Base-by-base conservation (phyloP, 169 alveolate species). In the Ophryocystis elektroscirrha region DNA sequence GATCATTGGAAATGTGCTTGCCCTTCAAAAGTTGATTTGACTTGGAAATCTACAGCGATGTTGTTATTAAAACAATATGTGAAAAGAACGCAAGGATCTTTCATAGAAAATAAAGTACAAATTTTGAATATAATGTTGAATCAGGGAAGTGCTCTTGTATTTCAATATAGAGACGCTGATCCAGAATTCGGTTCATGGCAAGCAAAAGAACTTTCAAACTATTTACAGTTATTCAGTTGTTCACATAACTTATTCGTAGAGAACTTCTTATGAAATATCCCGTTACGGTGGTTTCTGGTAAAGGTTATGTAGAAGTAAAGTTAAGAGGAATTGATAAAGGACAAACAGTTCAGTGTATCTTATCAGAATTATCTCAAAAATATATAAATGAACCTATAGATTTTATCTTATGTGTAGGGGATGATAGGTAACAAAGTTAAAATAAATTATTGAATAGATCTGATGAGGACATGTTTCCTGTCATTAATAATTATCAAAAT, bases 171-270 rank as follows among this genome's bases (percentile, higher is more conserved):
- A 37, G 67, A 73, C 59, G 68, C 83, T 0, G 87, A 78, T 50
- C 83, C 81, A 19, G 79, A 78, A 50, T 74, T 78, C 46, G 83
- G 84, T 9, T 53, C 66, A 29, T 57, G 75, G 67, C 87, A 78
- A 46, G 84, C 87, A 18, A 69, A 63, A 39, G 87, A 78, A 48
- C 63, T 78, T 36, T 60, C 65, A 43, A 41, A 51, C 59, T 50
- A 60, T 56, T 56, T 63, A 43, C 32, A 55, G 65, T 27, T 16
- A 18, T n/a, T 15, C 22, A 3, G 23, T 43, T 7, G 23, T 9
- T 4, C 39, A n/a, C 2, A 2, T 18, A 5, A 20, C n/a, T 9
- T 22, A 28, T 37, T 18, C 20, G 1, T 49, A 51, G 59, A 22
- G 60, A 52, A 42, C 12, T 56, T 37, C 52, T 53, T 28, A 47